These are phyloP conservation scores for Neurospora sp. DNA, from an alignment of 495 filamentous ascomycete genomes.

Conservation along the genomic window DNA sequence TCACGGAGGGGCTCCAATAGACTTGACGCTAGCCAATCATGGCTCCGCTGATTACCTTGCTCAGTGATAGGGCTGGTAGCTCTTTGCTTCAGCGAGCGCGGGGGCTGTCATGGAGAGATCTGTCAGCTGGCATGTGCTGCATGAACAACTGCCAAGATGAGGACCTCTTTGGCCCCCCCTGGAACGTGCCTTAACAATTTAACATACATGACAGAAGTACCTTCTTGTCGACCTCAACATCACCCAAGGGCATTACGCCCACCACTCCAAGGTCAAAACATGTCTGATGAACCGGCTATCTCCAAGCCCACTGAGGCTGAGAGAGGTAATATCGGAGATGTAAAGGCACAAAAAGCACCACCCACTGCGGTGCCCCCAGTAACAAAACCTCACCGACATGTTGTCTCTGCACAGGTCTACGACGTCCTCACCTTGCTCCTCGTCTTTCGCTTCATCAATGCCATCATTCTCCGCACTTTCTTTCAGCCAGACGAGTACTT, in stretches of 20 bases:
- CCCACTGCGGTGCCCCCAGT: neutral
- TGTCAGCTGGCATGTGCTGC: neutral
- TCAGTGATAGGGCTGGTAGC: slow-evolving; percentile 6
- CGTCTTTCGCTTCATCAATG: slow-evolving; percentile 72
- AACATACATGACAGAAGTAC: neutral
- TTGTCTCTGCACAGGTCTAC: slow-evolving; percentile 19
- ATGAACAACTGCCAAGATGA: neutral
- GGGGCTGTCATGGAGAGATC: neutral
- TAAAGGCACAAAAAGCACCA: neutral
- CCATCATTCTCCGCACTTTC: slow-evolving; percentile 79
- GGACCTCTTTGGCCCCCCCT: neutral
- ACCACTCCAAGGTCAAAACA: neutral
- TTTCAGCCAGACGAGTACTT: slow-evolving; percentile 99
- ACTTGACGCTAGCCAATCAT: slow-evolving; percentile 4
- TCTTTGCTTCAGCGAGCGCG: neutral
- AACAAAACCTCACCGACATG: slow-evolving; percentile 15
- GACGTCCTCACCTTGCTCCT: slow-evolving; percentile 57
- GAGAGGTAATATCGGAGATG: neutral
- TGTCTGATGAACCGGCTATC: neutral
- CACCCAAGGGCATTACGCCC: neutral
- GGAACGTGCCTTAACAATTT: neutral
- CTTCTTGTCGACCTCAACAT: neutral
- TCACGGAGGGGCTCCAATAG: neutral
- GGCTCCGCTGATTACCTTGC: slow-evolving; percentile 8
- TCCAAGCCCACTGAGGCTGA: neutral